Conservation (phyloP, 768 basidiomycete genomes). For the Lentinula raphanica region DNA sequence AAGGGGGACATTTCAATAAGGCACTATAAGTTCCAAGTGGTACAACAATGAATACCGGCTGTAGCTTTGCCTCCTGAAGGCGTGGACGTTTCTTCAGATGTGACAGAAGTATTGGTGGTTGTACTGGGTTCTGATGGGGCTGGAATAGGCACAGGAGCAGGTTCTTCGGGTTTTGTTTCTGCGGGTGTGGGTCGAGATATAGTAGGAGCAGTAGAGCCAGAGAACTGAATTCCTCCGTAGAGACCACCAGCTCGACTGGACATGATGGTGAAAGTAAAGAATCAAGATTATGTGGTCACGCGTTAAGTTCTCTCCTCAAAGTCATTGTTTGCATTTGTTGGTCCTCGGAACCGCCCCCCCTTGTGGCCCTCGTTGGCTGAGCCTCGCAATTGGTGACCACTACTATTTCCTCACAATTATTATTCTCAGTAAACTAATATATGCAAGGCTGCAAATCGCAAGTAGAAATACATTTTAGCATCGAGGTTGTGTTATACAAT, state of each 20-base stretch:
- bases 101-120: constrained; percentile 11
- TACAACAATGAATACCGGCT: constrained; percentile 54
- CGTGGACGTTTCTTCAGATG: constrained; percentile 20
- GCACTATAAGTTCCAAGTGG: constrained; percentile 41
- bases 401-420: no score
- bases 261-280: constrained; percentile 39
- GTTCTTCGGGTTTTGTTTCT: constrained; percentile 11
- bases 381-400: no score
- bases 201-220: constrained; percentile 45
- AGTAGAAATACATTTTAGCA: no score
- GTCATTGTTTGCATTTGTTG: no score
- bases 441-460: no score
- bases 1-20: constrained; percentile 52
- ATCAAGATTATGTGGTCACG: not conserved
- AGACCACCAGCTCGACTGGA: constrained; percentile 78
- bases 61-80: constrained; percentile 37
- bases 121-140: not conserved
- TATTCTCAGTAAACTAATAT: no score
- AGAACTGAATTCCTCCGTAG: constrained; percentile 82
- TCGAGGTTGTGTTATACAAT: no score
- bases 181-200: constrained; percentile 3
- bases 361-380: no score
- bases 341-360: no score
- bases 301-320: no score
- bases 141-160: not conserved